These are phyloP conservation scores for Phlyctochytrium bullatum DNA, from an alignment of 192 early-diverging fungal species.

Conservation along the genomic window DNA sequence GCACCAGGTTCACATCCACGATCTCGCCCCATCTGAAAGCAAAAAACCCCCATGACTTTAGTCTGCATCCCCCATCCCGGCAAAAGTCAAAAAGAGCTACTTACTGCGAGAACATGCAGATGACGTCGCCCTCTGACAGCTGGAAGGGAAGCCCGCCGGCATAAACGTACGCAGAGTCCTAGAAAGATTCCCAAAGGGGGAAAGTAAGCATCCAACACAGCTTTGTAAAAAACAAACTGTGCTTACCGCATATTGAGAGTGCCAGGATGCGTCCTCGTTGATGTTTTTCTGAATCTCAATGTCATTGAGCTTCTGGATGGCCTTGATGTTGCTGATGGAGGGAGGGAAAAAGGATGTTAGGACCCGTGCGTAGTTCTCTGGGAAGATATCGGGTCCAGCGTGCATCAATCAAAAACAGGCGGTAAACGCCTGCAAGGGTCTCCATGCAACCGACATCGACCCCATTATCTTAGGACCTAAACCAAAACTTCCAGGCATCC, in stretches of 20 bases:
- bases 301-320: conserved; percentile 80
- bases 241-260: conserved; percentile 68
- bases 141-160: conserved; percentile 79
- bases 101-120: conserved; percentile 90
- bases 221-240: not conserved
- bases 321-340: conserved; percentile 73
- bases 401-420: too few relatives aligned
- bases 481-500: too few relatives aligned
- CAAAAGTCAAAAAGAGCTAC: conserved; percentile 7
- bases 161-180: conserved; percentile 88
- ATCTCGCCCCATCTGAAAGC: conserved; percentile 75
- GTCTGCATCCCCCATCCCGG: not conserved
- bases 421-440: too few relatives aligned
- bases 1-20: conserved; percentile 82
- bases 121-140: conserved; percentile 89
- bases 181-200: not conserved
- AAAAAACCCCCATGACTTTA: not conserved
- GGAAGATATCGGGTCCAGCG: too few relatives aligned
- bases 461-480: too few relatives aligned
- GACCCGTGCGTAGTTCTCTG: too few relatives aligned
- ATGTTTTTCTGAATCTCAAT: conserved; percentile 60
- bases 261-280: conserved; percentile 76
- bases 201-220: not conserved
- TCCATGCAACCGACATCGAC: too few relatives aligned
- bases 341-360: too few relatives aligned